Base-by-base conservation (phyloP, 768 basidiomycete species). In the Hypsizygus marmoreus region DNA sequence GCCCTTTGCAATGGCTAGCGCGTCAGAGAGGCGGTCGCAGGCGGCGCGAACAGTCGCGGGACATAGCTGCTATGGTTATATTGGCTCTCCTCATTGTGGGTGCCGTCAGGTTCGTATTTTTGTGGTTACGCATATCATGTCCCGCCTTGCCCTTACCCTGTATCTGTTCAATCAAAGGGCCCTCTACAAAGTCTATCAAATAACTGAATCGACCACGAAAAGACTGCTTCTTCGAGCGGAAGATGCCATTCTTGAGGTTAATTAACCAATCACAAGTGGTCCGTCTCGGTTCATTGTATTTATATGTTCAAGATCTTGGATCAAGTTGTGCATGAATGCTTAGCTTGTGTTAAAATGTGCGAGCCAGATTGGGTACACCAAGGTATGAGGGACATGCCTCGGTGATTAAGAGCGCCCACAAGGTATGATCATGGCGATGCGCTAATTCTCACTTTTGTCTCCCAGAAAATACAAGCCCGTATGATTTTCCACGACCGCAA, bases 201-300 rank as follows among this genome's bases (percentile, higher is more conserved):
- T 84, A 24, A 90, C 86, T 2, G 74, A 86, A 58, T 69, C 59
- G 26, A 57, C 77, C 24, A 77, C 84, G 1, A 81, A 84, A 57
- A 74, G 80, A 17, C 43, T 86, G 16, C 70, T 91, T 25, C 69
- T 81, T 7, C 79, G 84, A 24, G 88, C 88, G 4, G 89, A 91
- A 59, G 84, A 89, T 62, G 84, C 82, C 2, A 91, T 91, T 48
- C 68, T 91, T 26, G 89, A 91, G 64, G 89, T 91, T 41, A 75
- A 74, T 51, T 80, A 63, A 71, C 31, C 34, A 23, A 26, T 16
- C 26, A 16, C 19, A n/a, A 25, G 4, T 26, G 19, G 20, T 26
- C 22, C 38, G 20, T 5, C 22, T 32, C 35, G 11, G 14, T 24
- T 50, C n/a, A 26, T 14, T 44, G 13, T 51, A 43, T 43, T 10